Percentiles rank a stretch among this genome's conserved stretches.
Evolutionary conservation across 768 basidiomycete genomes (phyloP).

Genomic region (Sarcomyxa edulis): DNA sequence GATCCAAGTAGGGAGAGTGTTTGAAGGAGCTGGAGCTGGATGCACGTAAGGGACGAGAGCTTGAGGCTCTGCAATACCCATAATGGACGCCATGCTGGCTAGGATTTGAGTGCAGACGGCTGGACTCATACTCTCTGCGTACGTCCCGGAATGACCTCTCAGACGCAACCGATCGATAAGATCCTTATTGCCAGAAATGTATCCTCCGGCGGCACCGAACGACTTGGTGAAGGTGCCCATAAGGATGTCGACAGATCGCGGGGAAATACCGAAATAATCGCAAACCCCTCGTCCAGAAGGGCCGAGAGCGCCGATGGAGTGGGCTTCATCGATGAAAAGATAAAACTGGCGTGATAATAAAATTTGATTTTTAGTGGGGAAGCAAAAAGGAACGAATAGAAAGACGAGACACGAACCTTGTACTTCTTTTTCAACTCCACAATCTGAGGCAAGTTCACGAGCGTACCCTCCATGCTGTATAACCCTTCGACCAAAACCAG

Average conservation of each 20-base stretch:
- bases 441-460: conserved; percentile 78
- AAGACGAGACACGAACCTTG: conserved; percentile 58
- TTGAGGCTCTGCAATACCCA: conserved; percentile 61
- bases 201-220: conserved; percentile 92
- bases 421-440: conserved; percentile 89
- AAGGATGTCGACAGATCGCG: conserved; percentile 79
- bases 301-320: conserved; percentile 94
- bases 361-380: not conserved
- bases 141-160: conserved; percentile 74
- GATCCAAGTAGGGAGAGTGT: conserved; percentile 74
- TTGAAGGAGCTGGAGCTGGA: conserved; percentile 65
- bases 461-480: conserved; percentile 98
- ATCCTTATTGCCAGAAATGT: conserved; percentile 79
- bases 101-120: conserved; percentile 88
- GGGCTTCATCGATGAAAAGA: conserved; percentile 94
- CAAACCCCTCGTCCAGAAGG: conserved; percentile 92
- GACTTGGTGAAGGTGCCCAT: conserved; percentile 99
- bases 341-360: conserved; percentile 67
- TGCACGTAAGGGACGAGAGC: conserved; percentile 33
- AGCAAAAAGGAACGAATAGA: not conserved
- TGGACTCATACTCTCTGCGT: conserved; percentile 89
- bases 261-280: conserved; percentile 88
- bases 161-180: conserved; percentile 81
- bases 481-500: conserved; percentile 91
- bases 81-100: conserved; percentile 93